These are phyloP conservation scores for Botrytis squamosa DNA, from an alignment of 2,329 filamentous ascomycete genomes.

Conservation along the genomic window DNA sequence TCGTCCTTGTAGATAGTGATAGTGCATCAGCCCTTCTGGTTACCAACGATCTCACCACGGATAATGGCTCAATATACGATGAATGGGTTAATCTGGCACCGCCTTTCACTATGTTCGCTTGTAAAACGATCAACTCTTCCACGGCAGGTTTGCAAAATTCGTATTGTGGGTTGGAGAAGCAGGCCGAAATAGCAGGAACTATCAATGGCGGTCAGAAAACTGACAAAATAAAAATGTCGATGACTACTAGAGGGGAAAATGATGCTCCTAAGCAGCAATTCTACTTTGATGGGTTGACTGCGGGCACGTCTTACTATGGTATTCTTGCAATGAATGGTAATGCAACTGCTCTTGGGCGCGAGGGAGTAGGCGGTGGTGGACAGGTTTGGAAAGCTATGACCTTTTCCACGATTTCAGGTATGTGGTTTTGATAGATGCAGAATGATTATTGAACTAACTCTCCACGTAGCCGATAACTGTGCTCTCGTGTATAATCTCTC, in stretches of 20 bases:
- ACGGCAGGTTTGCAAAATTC: constrained; percentile 74
- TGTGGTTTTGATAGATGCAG: constrained; percentile 31
- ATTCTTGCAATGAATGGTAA: constrained; percentile 65
- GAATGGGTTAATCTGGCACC: constrained; percentile 56
- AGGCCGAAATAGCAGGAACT: constrained; percentile 61
- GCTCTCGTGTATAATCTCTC: constrained; percentile 81
- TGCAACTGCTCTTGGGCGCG: constrained; percentile 52
- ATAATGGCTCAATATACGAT: constrained; percentile 49
- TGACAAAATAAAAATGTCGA: constrained; percentile 54
- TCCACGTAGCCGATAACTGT: constrained; percentile 68
- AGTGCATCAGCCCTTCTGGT: constrained; percentile 74
- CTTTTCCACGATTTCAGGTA: constrained; percentile 80
- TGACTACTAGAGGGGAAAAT: constrained; percentile 67
- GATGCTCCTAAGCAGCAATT: constrained; percentile 83
- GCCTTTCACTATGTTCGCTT: constrained; percentile 77
- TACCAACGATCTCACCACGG: constrained; percentile 67
- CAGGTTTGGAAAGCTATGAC: constrained; percentile 67
- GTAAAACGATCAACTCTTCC: constrained; percentile 56
- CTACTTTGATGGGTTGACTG: constrained; percentile 72
- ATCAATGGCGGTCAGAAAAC: constrained; percentile 48
- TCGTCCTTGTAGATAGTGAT: constrained; percentile 85
- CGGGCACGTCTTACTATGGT: constrained; percentile 68
- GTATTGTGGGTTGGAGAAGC: constrained; percentile 73
- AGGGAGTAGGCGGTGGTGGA: constrained; percentile 68
- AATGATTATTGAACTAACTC: constrained; percentile 23